phyloP scores from a whole-genome alignment of 257 asterid genomes.

The Przewalskia tangutica region DNA sequence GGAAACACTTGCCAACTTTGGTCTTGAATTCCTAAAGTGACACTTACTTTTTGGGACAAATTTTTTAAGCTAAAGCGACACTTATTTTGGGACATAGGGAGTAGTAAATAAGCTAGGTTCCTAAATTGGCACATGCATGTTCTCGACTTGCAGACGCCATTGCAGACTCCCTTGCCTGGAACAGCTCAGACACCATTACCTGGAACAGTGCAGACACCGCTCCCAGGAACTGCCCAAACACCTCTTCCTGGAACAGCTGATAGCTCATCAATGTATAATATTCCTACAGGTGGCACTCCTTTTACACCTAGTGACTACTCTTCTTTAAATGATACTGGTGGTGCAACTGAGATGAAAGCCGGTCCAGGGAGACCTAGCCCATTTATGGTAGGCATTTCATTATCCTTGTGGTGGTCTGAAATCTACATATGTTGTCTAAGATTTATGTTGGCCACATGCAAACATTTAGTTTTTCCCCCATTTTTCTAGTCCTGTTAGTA shows the following conservation, averaged over 20 bases:
- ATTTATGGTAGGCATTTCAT: constrained; percentile 46
- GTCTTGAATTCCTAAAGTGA: too few species aligned
- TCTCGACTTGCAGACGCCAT: constrained; percentile 58
- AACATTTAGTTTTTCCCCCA: neutral
- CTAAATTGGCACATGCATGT: neutral
- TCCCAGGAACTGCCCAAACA: constrained; percentile 62
- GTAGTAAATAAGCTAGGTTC: neutral
- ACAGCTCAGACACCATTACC: constrained; percentile 70
- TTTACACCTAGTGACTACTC: constrained; percentile 66
- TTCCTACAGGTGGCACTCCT: constrained; percentile 83
- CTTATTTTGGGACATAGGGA: too few species aligned
- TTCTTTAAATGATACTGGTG: constrained; percentile 42
- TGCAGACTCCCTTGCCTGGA: constrained; percentile 79
- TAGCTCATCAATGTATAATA: constrained; percentile 56
- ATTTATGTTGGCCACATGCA: neutral
- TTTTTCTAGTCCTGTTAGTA: neutral
- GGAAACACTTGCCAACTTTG: too few species aligned
- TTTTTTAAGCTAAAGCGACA: too few species aligned
- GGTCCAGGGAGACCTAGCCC: constrained; percentile 70
- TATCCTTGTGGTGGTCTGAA: neutral
- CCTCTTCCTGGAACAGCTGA: constrained; percentile 69
- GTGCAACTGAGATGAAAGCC: constrained; percentile 40
- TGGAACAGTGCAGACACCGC: constrained; percentile 63
- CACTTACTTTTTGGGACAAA: too few species aligned
- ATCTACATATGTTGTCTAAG: neutral